These are phyloP conservation scores for Suillus variegatus DNA, from an alignment of 768 basidiomycete species.

Conservation along the genomic window DNA sequence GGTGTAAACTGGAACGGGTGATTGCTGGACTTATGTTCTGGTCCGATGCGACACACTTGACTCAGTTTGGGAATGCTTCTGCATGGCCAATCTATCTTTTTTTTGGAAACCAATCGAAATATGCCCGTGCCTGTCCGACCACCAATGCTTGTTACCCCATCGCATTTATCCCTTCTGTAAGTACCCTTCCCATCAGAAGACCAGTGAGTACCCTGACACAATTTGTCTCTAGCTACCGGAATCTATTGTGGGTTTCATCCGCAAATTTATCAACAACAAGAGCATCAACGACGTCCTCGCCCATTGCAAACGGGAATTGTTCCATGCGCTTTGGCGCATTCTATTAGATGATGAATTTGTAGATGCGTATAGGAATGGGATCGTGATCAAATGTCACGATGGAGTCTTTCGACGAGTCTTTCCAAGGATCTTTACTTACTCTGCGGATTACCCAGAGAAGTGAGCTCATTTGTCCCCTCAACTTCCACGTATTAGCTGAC, in stretches of 20 bases:
- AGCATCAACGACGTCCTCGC: conserved; percentile 3
- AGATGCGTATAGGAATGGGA: conserved; percentile 17
- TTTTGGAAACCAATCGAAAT: conserved; percentile 27
- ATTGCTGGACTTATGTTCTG: conserved; percentile 29
- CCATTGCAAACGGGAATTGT: conserved; percentile 18
- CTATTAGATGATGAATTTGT: conserved; percentile 20
- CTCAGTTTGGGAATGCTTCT: conserved; percentile 30
- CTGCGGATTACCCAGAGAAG: conserved; percentile 25
- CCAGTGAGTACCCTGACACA: no score
- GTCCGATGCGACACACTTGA: conserved; percentile 33
- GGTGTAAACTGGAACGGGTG: conserved; percentile 16
- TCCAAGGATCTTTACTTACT: conserved; percentile 20
- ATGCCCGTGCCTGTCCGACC: conserved; percentile 16
- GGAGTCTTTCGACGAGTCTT: conserved; percentile 11
- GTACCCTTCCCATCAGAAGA: no score
- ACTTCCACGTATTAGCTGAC: background rate
- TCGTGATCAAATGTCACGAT: conserved; percentile 18
- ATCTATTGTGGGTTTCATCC: no score
- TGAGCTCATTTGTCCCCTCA: background rate
- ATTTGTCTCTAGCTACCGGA: no score
- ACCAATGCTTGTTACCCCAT: conserved; percentile 10
- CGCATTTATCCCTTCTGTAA: conserved; percentile 9
- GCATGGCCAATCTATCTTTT: conserved; percentile 27
- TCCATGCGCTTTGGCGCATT: conserved; percentile 15
- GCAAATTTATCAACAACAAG: background rate